These are phyloP conservation scores for Eucalyptus virginea DNA, from an alignment of 345 rosid species.

Conservation along the genomic window DNA sequence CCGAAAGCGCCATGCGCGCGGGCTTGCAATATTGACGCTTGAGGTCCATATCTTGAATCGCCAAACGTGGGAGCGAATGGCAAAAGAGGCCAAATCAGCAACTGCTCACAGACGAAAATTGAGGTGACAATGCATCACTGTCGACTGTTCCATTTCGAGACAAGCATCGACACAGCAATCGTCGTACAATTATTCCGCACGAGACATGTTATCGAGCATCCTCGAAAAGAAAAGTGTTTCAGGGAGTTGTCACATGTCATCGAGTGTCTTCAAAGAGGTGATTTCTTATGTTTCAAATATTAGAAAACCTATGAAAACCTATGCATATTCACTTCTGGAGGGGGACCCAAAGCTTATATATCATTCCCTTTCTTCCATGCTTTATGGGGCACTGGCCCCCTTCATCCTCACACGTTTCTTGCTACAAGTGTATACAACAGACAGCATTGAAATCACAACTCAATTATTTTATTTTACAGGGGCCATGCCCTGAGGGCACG, in stretches of 20 bases:
- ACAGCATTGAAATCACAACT: neutral
- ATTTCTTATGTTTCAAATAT: neutral
- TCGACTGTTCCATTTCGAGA: neutral
- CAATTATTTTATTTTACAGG: too few species aligned
- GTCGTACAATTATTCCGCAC: neutral
- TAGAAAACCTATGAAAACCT: neutral
- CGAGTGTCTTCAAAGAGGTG: neutral
- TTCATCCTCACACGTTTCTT: neutral
- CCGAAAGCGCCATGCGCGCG: neutral
- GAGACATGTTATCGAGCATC: neutral
- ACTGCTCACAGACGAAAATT: neutral
- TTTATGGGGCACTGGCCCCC: neutral
- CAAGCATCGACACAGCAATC: neutral
- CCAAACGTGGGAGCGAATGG: neutral
- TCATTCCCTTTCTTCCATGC: neutral
- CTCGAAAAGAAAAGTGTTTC: neutral
- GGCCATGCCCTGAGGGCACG: neutral
- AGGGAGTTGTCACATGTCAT: neutral
- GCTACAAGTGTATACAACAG: neutral
- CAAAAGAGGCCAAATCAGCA: neutral
- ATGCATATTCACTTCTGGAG: neutral
- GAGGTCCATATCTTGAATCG: neutral
- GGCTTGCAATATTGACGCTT: neutral
- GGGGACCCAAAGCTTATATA: neutral
- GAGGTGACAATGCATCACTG: neutral